Evolutionary conservation across 148 eudicot genomes (phyloP).

Genomic region (Vaccinium vitisidaea): DNA sequence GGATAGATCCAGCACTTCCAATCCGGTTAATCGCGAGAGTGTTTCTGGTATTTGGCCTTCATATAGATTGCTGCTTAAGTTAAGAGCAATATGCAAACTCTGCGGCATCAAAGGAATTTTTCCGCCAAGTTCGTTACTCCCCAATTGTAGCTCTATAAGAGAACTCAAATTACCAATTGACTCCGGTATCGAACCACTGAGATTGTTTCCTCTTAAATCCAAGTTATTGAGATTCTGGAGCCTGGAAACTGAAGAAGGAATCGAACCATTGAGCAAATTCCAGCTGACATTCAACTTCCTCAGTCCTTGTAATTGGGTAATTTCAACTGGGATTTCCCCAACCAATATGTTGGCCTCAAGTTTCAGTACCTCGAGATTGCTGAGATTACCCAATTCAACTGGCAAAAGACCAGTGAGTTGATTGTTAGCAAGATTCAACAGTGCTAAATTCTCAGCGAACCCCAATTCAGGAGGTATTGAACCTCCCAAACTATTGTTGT

Average conservation of each 20-base stretch:
- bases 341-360: too few relatives aligned
- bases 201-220: slow-evolving; percentile 19
- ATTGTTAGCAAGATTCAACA: slow-evolving; percentile 61
- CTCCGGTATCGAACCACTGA: too few relatives aligned
- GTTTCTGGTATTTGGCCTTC: slow-evolving; percentile 39
- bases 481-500: slow-evolving; percentile 52
- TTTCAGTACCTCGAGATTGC: too few relatives aligned
- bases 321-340: too few relatives aligned
- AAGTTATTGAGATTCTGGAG: slow-evolving; percentile 48
- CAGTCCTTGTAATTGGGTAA: slow-evolving; percentile 27
- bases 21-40: slow-evolving; percentile 22
- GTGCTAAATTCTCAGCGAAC: slow-evolving; percentile 39
- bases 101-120: too few relatives aligned
- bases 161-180: too few relatives aligned
- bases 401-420: slow-evolving; percentile 49
- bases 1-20: slow-evolving; percentile 76
- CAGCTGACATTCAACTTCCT: too few relatives aligned
- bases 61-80: too few relatives aligned
- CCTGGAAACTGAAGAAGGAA: slow-evolving; percentile 51
- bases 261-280: slow-evolving; percentile 51
- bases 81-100: too few relatives aligned
- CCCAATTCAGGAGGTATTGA: slow-evolving; percentile 53
- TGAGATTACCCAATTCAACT: too few relatives aligned
- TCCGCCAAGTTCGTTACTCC: too few relatives aligned
- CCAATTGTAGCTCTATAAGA: too few relatives aligned